These are phyloP conservation scores for Amauroascus verrucosus DNA, from an alignment of 2,329 filamentous ascomycete species.

Conservation along the genomic window DNA sequence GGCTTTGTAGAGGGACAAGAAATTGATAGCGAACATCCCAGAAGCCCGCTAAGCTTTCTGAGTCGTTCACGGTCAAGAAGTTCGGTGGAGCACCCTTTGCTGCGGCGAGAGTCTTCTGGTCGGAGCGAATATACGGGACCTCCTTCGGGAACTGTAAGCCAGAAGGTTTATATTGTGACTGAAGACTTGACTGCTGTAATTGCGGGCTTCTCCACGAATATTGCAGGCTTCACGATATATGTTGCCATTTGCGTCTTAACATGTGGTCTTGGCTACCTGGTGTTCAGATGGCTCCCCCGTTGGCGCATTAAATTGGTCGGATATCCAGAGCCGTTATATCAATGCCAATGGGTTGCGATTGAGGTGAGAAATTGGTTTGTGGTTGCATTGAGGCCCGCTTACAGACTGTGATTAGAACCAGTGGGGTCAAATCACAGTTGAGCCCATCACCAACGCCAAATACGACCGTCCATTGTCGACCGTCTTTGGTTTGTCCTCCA, in stretches of 20 bases:
- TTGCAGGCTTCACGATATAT: slow-evolving; percentile 59
- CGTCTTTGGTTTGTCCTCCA: slow-evolving; percentile 44
- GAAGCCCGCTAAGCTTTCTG: slow-evolving; percentile 12
- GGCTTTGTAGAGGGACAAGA: slow-evolving; percentile 27
- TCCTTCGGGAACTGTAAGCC: slow-evolving; percentile 53
- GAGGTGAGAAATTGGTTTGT: slow-evolving; percentile 46
- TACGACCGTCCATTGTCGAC: slow-evolving; percentile 56
- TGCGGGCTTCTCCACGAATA: slow-evolving; percentile 76
- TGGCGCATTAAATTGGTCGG: slow-evolving; percentile 75
- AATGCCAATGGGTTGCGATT: slow-evolving; percentile 84
- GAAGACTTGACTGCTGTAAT: slow-evolving; percentile 92
- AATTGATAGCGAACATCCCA: slow-evolving; percentile 6
- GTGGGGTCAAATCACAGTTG: slow-evolving; percentile 84
- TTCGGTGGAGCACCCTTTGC: slow-evolving; percentile 49
- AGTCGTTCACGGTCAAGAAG: slow-evolving; percentile 27
- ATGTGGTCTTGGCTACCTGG: slow-evolving; percentile 66
- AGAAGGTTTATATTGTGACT: slow-evolving; percentile 86
- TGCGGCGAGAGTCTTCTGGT: slow-evolving; percentile 55
- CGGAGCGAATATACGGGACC: slow-evolving; percentile 53
- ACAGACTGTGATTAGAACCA: slow-evolving; percentile 56
- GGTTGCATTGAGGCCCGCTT: slow-evolving; percentile 3
- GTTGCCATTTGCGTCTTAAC: slow-evolving; percentile 59
- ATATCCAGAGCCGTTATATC: slow-evolving; percentile 53
- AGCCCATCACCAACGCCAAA: slow-evolving; percentile 51
- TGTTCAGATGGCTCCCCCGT: slow-evolving; percentile 80